Evolutionary conservation across 2,329 filamentous ascomycete species (phyloP), one percentile per base, ranked within the genome.

Genomic region (Fusarium mexicanum): DNA sequence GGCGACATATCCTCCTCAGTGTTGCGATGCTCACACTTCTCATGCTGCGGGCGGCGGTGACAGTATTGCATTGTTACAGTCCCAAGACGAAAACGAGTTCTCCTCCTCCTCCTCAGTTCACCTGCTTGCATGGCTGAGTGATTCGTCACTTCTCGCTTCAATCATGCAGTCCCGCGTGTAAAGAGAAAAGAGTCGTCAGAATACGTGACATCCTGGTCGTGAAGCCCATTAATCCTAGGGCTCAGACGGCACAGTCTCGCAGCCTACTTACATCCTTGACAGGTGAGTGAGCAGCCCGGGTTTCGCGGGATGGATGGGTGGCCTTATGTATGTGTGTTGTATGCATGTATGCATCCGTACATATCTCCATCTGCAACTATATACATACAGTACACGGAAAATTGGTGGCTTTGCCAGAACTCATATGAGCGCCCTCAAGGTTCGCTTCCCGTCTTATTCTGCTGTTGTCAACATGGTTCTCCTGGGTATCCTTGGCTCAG

Each of bases 111-210:
- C 59, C 48, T 63, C 50, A 44, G 48, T 33, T 71, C 43, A 37
- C 55, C 46, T 53, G n/a, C 31, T 61, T 55, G 41, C 33, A 69
- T 46, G 26, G 40, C 67, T 61, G 46, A 63, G 44, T 75, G 72
- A 75, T 62, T 75, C 63, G 53, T 75, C 72, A 74, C 57, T 70
- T 74, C 47, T 72, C 64, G 57, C 61, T 60, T 61, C 57, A 29
- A 43, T 55, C 43, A 73, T 73, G 67, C 67, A 55, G 60, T 70
- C 41, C 54, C 37, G 59, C 37, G 31, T 65, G 67, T 22, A 65
- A 70, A 70, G 66, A 65, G 67, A 48, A 46, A 70, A 70, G 35
- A 70, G 67, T 59, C 47, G 53, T 46, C 53, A 54, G 51, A 31
- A 54, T 62, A 62, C 62, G 59, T 44, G 43, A 38, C 62, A 74